Conservation (phyloP, 768 basidiomycete species). For the Coprinopsis marcescibilis region DNA sequence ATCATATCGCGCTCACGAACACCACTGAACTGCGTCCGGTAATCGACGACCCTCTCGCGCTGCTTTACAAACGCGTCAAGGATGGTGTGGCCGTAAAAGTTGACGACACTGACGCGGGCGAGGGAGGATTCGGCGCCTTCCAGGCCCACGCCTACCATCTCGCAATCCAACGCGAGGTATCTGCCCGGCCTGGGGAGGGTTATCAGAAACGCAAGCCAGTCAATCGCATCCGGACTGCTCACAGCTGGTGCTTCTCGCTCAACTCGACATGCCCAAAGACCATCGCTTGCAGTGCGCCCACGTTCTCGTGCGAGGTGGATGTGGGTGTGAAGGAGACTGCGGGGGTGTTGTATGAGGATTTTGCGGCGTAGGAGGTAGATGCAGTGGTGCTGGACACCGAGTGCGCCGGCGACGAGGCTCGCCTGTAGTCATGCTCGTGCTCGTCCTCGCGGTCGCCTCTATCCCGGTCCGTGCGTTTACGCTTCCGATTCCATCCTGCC, state of each 20-base stretch:
- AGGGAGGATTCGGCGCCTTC: slow-evolving; percentile 77
- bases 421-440: not conserved
- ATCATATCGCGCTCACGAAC: slow-evolving; percentile 71
- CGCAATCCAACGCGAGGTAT: slow-evolving; percentile 87
- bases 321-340: not conserved
- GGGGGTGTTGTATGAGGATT: not conserved
- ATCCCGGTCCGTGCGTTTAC: not conserved
- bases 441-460: not conserved
- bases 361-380: not conserved
- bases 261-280: slow-evolving; percentile 41
- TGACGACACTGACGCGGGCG: slow-evolving; percentile 86
- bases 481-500: too few relatives aligned
- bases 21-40: slow-evolving; percentile 86
- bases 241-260: slow-evolving; percentile 38
- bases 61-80: slow-evolving; percentile 86
- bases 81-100: slow-evolving; percentile 74
- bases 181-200: slow-evolving; percentile 48
- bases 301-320: slow-evolving; percentile 32
- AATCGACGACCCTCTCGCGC: slow-evolving; percentile 86
- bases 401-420: not conserved
- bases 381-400: not conserved
- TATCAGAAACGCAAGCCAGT: not conserved
- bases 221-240: slow-evolving; percentile 17
- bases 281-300: slow-evolving; percentile 44
- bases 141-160: slow-evolving; percentile 96